Conservation (phyloP, 257 asterid genomes). For the Fraxinus pennsylvanica region DNA sequence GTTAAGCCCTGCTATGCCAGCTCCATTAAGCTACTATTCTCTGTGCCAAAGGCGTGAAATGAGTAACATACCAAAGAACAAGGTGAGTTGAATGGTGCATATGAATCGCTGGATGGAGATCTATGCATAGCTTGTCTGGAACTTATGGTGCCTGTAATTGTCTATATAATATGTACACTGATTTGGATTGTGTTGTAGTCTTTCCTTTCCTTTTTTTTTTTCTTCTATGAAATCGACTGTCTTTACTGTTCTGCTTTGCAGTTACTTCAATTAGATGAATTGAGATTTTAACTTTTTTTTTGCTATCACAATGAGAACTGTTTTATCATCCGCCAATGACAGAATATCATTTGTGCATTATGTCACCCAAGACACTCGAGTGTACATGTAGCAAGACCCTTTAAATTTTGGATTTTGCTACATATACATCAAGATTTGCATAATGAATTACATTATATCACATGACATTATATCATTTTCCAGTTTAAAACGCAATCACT, state of each 20-base stretch:
- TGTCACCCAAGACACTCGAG: no score
- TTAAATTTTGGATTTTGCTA: no score
- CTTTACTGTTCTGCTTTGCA: not conserved
- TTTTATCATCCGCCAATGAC: not conserved
- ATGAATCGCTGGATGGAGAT: constrained; percentile 23
- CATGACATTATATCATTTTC: no score
- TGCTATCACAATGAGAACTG: not conserved
- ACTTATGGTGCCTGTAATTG: constrained; percentile 33
- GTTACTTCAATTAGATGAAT: not conserved
- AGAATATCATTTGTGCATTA: no score
- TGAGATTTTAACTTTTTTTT: not conserved
- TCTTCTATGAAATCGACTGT: not conserved
- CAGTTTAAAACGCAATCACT: no score
- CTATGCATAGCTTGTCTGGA: constrained; percentile 34
- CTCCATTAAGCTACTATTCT: not conserved
- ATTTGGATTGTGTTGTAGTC: not conserved
- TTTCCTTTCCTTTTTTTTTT: not conserved
- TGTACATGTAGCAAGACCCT: no score
- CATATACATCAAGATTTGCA: no score
- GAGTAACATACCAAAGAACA: not conserved
- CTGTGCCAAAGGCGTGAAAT: not conserved
- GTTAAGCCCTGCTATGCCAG: constrained; percentile 1
- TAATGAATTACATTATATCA: no score
- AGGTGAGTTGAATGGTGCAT: not conserved
- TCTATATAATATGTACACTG: constrained; percentile 16